A percentile compares a stretch with the other conserved stretches of the same genome.
Evolutionary conservation across 192 early-diverging fungal genomes (phyloP).

Genomic region (Gamsiella multidivaricata): DNA sequence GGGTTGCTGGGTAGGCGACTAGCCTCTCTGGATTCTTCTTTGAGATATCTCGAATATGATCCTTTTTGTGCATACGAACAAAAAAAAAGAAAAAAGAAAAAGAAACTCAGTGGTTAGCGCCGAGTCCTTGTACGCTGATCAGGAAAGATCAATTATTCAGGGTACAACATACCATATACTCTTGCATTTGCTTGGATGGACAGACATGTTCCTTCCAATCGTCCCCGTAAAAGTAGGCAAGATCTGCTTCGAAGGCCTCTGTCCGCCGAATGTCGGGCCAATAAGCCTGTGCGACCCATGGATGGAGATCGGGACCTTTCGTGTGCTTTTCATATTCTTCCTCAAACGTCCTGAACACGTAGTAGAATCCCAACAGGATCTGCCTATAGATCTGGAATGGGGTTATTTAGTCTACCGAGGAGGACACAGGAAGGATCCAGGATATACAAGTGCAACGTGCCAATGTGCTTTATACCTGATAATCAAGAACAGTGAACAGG

Average conservation of each 20-base stretch:
- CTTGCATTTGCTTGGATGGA: slow-evolving; percentile 18
- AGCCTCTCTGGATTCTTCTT: slow-evolving; percentile 35
- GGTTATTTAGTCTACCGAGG: not conserved
- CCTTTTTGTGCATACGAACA: not conserved
- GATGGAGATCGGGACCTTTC: slow-evolving; percentile 7
- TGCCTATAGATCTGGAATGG: slow-evolving; percentile 48
- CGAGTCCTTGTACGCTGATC: not conserved
- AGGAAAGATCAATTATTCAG: too few species aligned
- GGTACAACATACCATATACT: slow-evolving; percentile 46
- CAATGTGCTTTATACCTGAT: slow-evolving; percentile 6
- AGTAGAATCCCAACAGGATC: slow-evolving; percentile 47
- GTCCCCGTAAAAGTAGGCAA: slow-evolving; percentile 36
- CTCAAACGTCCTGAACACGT: slow-evolving; percentile 39
- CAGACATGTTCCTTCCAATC: slow-evolving; percentile 24
- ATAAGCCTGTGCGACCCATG: slow-evolving; percentile 25
- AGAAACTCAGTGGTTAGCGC: not conserved
- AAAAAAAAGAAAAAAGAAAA: not conserved
- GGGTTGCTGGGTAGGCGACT: slow-evolving; percentile 38
- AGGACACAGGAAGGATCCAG: not conserved
- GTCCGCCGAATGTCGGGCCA: slow-evolving; percentile 29
- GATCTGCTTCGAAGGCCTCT: slow-evolving; percentile 33
- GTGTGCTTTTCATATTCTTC: slow-evolving; percentile 7
- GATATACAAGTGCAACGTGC: not conserved
- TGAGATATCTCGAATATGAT: slow-evolving; percentile 43
- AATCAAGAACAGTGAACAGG: slow-evolving; percentile 44